Evolutionary conservation across 805 yeast species (phyloP), one percentile per base, ranked within the genome.

Genomic region (Dipodascus geniculatus): DNA sequence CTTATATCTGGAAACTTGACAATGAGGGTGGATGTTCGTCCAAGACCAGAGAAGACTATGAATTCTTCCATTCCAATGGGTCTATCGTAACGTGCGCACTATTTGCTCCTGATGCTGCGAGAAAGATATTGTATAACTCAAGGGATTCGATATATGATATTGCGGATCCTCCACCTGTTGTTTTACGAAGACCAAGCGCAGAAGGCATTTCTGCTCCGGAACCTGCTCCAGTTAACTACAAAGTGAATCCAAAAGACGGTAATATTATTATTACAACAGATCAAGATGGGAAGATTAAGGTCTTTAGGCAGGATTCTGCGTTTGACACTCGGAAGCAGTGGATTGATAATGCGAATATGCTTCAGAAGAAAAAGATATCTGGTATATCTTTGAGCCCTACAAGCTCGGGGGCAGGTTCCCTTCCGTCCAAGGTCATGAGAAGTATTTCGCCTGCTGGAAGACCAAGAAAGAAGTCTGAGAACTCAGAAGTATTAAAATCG

Each of bases 121-220:
- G 78, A 50, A 81, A 79, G 57, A 69, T 83, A 14, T 66, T 90
- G 44, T 82, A 84, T 49, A 70, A 82, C 44, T 83, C 95, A 1
- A 85, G 85, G 62, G 97, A 89, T 66, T 79, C 85, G 8, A 79
- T 90, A 3, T 87, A 77, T 66, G 95, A 87, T 56, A 64, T 86
- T 52, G 68, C 67, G 50, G 59, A 62, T 35, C 70, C 71, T 22
- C 67, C 68, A 1, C 67, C 68, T 28, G 62, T 65, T 8, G 49
- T 28, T 24, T 51, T 64, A n/a, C 24, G 28, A 11, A 19, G 24
- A 16, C 17, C 16, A 20, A 20, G 16, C 17, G 14, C 8, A 9
- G n/a, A 42, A 2, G 28, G 3, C 22, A 3, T 31, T 3, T 50
- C 51, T 4, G 19, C 19, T 22, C 49, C 23, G 28, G 19, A 9